Evolutionary conservation across 352 stramenopile species (phyloP), one percentile per base, ranked within the genome.

Genomic region (Globisporangium canariense): DNA sequence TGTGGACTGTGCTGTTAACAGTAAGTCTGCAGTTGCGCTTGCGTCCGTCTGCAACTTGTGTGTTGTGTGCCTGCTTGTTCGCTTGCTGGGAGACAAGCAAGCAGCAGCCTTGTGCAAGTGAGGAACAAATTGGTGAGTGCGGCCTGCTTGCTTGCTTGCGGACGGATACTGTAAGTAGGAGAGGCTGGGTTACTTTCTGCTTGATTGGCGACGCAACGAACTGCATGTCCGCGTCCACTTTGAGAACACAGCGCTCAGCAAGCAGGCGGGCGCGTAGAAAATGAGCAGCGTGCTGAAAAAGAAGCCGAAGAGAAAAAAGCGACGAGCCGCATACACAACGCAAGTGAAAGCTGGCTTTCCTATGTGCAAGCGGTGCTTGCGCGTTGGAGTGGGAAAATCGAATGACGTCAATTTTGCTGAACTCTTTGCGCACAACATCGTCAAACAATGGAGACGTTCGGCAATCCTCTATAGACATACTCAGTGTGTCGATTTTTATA

Each of bases 231-330:
- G 25, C 25, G 25, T 28, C 25, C 25, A 14, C 7, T 41, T 41
- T 41, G 49, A 54, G 18, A 54, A 36, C 22, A 34, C 49, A 54
- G 49, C 45, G 16, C 49, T 55, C 49, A 55, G 49, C 49, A 55
- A 55, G 22, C 47, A 53, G 10, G 7, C 13, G 25, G 4, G 6
- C 0, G 45, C 9, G 49, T 38, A 55, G 49, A 55, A 22, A 55
- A 20, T 36, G 49, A 38, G 49, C 25, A 55, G 49, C 2, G 13
- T 13, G 10, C 36, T 41, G 36, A 41, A 41, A 10, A 13, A 41
- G 36, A 41, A 8, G 5, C 36, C 14, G 36, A 41, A 41, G 36
- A 14, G 14, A 11, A 41, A 8, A 9, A 36, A 28, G 14, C 49
- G 13, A 38, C 49, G 22, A 25, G 13, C 11, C 1, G 20, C 11